A percentile compares a stretch with the other conserved stretches of the same genome.
These are phyloP conservation scores for Ceraceosorus guamensis DNA, from an alignment of 1,284 basidiomycete species.

Conservation along the genomic window DNA sequence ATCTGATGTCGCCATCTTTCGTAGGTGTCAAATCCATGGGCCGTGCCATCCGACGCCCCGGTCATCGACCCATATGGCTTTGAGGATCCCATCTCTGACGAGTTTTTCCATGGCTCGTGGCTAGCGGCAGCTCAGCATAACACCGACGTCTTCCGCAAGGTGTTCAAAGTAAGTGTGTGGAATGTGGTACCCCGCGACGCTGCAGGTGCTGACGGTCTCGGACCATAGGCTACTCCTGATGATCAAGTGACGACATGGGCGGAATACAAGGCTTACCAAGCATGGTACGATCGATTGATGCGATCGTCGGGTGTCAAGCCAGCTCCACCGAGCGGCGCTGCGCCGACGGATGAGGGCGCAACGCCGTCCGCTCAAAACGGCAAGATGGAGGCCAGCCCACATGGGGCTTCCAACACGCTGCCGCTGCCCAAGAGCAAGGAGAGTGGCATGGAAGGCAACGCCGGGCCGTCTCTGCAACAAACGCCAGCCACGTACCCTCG, in stretches of 20 bases:
- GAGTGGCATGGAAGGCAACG: neutral
- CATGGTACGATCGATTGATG: slow-evolving; percentile 28
- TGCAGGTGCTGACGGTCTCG: too few relatives aligned
- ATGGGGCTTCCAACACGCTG: too few relatives aligned
- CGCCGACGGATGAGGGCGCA: neutral
- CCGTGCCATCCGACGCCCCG: slow-evolving; percentile 18
- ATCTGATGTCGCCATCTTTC: too few relatives aligned
- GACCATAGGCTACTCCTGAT: slow-evolving; percentile 43
- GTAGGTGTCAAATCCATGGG: slow-evolving; percentile 25
- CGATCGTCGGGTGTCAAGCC: neutral
- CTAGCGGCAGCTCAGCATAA: slow-evolving; percentile 39
- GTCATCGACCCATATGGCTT: slow-evolving; percentile 31
- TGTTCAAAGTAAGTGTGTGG: too few relatives aligned
- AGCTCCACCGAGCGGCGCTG: neutral
- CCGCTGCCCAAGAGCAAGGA: too few relatives aligned
- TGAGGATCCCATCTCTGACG: slow-evolving; percentile 30
- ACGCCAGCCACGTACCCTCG: neutral
- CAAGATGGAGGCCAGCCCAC: too few relatives aligned
- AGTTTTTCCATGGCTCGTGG: slow-evolving; percentile 42
- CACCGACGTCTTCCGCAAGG: slow-evolving; percentile 42
- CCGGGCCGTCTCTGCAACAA: neutral
- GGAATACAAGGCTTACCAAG: slow-evolving; percentile 39
- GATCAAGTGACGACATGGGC: slow-evolving; percentile 45
- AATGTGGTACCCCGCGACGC: too few relatives aligned
- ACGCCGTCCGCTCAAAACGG: neutral